Evolutionary conservation across 2,329 filamentous ascomycete genomes (phyloP).

Genomic region (Colletotrichum camelliae): DNA sequence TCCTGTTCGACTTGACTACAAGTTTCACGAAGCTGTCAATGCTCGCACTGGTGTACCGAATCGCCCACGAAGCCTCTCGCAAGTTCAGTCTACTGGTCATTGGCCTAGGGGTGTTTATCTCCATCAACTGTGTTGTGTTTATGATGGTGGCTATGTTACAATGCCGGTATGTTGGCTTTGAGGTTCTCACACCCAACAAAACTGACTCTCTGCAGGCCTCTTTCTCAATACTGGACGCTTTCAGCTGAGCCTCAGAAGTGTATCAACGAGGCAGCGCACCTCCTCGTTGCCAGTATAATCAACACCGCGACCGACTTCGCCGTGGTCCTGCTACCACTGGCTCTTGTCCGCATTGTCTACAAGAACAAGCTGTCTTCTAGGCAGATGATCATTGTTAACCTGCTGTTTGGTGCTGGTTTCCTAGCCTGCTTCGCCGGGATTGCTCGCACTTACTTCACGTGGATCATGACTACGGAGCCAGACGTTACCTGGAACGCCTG

Average conservation of each 20-base stretch:
- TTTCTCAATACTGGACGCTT: conserved; percentile 43
- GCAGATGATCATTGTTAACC: conserved; percentile 49
- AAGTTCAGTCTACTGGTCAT: conserved; percentile 35
- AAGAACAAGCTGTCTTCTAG: conserved; percentile 47
- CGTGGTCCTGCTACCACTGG: conserved; percentile 57
- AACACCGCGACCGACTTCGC: conserved; percentile 66
- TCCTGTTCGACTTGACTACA: conserved; percentile 43
- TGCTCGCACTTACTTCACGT: conserved; percentile 42
- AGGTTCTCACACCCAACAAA: conserved; percentile 23
- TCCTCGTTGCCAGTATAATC: conserved; percentile 59
- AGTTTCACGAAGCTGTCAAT: conserved; percentile 46
- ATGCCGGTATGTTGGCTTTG: conserved; percentile 37
- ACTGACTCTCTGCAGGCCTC: conserved; percentile 31
- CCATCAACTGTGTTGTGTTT: conserved; percentile 37
- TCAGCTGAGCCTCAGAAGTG: conserved; percentile 39
- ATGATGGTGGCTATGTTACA: conserved; percentile 41
- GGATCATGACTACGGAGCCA: conserved; percentile 29
- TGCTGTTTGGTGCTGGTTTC: conserved; percentile 56
- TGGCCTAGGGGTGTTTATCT: conserved; percentile 33
- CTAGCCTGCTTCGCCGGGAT: conserved; percentile 46
- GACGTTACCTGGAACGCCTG: conserved; percentile 43
- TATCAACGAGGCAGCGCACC: conserved; percentile 54
- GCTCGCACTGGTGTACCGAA: conserved; percentile 41
- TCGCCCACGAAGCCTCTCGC: conserved; percentile 35
- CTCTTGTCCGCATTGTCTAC: conserved; percentile 38